phyloP scores from a whole-genome alignment of 306 rosid species.

The Cicer chorassanicum region DNA sequence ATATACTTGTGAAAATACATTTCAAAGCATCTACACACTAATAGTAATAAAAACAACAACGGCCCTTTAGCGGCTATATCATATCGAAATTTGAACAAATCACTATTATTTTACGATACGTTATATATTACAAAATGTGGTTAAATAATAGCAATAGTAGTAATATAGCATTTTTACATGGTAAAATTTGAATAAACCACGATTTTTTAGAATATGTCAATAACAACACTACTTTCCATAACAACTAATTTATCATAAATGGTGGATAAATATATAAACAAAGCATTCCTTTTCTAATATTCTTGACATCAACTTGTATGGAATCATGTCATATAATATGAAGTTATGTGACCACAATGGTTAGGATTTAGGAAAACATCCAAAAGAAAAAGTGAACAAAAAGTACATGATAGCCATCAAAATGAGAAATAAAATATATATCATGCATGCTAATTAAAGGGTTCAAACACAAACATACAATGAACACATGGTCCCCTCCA shows the following conservation, averaged over 20 bases:
- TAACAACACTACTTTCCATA: too few species aligned
- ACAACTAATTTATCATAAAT: slow-evolving; percentile 23
- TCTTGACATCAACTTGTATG: background rate
- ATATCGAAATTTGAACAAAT: too few species aligned
- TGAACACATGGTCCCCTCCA: slow-evolving; percentile 36
- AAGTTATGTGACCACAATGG: slow-evolving; percentile 15
- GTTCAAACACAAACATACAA: background rate
- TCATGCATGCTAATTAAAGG: background rate
- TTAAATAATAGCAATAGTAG: too few species aligned
- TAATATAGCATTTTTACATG: too few species aligned
- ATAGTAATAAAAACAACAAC: too few species aligned
- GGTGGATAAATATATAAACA: background rate
- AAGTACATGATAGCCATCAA: background rate
- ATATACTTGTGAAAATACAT: too few species aligned
- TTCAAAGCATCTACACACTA: too few species aligned
- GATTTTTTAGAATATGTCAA: too few species aligned
- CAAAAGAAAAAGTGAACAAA: background rate
- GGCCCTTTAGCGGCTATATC: too few species aligned
- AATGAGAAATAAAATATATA: slow-evolving; percentile 2
- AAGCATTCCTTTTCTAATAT: background rate
- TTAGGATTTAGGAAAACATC: slow-evolving; percentile 4
- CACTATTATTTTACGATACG: too few species aligned
- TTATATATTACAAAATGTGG: too few species aligned
- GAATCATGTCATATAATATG: background rate
- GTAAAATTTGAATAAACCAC: too few species aligned